Base-by-base conservation (phyloP, 2,329 filamentous ascomycete genomes). In the Sporothrix globosa region DNA sequence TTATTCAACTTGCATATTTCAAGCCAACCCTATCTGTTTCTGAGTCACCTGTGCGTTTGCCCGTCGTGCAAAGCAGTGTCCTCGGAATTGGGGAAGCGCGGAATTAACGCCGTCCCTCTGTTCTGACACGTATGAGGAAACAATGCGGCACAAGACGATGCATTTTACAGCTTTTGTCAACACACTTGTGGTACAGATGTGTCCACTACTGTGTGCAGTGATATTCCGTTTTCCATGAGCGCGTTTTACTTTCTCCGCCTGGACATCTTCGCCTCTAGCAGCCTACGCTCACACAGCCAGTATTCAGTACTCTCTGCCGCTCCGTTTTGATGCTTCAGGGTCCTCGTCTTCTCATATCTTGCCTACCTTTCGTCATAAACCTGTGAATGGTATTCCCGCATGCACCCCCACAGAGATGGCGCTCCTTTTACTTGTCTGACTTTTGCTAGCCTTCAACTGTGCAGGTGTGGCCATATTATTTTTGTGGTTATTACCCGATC, bases 241-340 rank as follows among this genome's bases (percentile, higher is more conserved):
- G 52, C 52, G 61, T 66, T 66, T 66, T 66, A 66, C 46, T 27
- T 66, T 39, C 3, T 5, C n/a, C n/a, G 46, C 44, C 17, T 66
- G 0, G 46, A 39, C 46, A 19, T 27, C 41, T 21, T 50, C 5
- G 3, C 34, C 34, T 34, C 34, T 34, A 34, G 6, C 5, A 9
- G 34, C 34, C 34, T 34, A 1, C 34, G 34, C 34, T 34, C 34
- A 34, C 5, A 9, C 34, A 34, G 5, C 34, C 7, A 7, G 5
- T 34, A 7, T 9, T 9, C 34, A 34, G 34, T 34, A 9, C 21
- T 24, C 39, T 46, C 34, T 19, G 58, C 58, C 39, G 46, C 60
- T 48, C 17, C 13, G 27, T 24, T 50, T 7, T n/a, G 1, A n/a
- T 10, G 19, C 48, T 50, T 21, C 48, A 10, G 19, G 19, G 5